phyloP scores from a whole-genome alignment of 495 filamentous ascomycete species.

The Penicillium crystallinum region DNA sequence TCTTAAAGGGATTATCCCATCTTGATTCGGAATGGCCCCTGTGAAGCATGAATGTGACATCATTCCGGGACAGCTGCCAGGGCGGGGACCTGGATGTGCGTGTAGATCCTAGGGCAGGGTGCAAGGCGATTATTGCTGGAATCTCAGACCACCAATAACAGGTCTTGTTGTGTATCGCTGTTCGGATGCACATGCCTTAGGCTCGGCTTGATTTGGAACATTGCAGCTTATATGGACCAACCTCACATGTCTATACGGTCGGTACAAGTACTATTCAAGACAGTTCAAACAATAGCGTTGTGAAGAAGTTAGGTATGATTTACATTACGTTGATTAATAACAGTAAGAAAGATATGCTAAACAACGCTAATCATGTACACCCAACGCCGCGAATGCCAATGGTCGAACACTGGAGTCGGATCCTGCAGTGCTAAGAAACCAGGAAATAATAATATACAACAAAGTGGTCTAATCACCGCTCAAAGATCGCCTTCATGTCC shows the following conservation, averaged over 20 bases:
- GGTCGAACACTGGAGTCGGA: background rate
- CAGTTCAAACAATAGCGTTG: too few species aligned
- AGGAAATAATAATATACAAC: background rate
- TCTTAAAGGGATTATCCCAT: too few species aligned
- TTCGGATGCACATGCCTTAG: background rate
- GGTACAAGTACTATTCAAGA: background rate
- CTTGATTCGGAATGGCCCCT: too few species aligned
- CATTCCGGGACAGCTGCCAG: background rate
- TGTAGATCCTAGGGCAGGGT: background rate
- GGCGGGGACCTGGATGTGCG: background rate
- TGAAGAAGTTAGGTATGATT: too few species aligned
- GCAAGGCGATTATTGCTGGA: background rate
- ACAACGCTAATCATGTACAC: slow-evolving; percentile 1
- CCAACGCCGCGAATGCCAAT: slow-evolving; percentile 1
- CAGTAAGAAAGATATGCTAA: background rate
- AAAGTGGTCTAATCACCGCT: slow-evolving; percentile 13
- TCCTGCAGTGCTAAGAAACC: background rate
- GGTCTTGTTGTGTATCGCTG: background rate
- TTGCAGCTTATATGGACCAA: background rate
- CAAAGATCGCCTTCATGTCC: slow-evolving; percentile 42
- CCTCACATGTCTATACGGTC: background rate
- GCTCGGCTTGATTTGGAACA: background rate
- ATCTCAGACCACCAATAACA: background rate
- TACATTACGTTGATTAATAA: too few species aligned
- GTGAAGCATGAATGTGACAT: background rate